Percentiles rank a stretch among this genome's conserved stretches.
Conservation (phyloP, 2,329 filamentous ascomycete genomes). For the Ascochyta lentis region DNA sequence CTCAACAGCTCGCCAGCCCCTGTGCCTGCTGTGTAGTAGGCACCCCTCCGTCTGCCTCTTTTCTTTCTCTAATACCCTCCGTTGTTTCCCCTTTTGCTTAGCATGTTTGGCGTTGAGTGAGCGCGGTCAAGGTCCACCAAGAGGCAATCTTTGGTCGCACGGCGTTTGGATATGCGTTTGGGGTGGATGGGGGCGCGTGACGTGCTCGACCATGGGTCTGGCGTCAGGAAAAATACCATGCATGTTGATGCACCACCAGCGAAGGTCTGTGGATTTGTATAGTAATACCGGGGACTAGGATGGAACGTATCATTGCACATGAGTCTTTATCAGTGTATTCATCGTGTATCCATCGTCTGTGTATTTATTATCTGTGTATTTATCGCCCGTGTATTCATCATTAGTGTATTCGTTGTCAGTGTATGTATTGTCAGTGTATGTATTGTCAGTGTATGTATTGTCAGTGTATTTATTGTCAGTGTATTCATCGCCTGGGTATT, state of each 20-base stretch:
- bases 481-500: too few relatives aligned
- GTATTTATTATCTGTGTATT: background rate
- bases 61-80: slow-evolving; percentile 9
- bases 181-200: slow-evolving; percentile 8
- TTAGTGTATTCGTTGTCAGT: too few relatives aligned
- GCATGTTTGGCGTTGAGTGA: slow-evolving; percentile 37
- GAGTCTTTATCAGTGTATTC: background rate
- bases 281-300: slow-evolving; percentile 5
- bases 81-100: slow-evolving; percentile 20
- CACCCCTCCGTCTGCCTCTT: slow-evolving; percentile 4
- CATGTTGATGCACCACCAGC: background rate
- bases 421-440: too few relatives aligned
- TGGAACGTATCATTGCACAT: background rate
- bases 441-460: too few relatives aligned
- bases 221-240: slow-evolving; percentile 3
- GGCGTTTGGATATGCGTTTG: slow-evolving; percentile 28
- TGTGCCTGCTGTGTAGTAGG: slow-evolving; percentile 30
- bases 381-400: background rate
- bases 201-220: slow-evolving; percentile 8
- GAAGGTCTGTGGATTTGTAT: slow-evolving; percentile 17
- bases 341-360: background rate
- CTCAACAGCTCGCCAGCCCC: slow-evolving; percentile 61
- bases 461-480: too few relatives aligned
- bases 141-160: slow-evolving; percentile 20
- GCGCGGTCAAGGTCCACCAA: slow-evolving; percentile 27